These are phyloP conservation scores for Blastocystis sp. DNA, from an alignment of 352 stramenopile genomes.

Conservation along the genomic window DNA sequence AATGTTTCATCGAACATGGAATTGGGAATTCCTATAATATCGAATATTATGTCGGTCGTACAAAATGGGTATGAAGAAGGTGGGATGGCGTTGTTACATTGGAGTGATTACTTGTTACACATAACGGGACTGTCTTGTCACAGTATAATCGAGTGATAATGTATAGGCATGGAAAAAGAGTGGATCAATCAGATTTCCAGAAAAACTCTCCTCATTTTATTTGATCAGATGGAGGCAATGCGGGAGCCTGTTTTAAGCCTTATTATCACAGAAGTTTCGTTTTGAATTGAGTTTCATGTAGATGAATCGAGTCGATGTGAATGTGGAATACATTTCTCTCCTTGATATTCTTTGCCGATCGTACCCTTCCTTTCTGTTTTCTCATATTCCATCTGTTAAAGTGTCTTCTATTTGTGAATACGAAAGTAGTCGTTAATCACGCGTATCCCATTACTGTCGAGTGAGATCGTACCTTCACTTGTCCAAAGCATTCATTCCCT, in stretches of 20 bases:
- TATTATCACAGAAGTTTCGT: background rate
- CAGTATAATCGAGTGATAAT: background rate
- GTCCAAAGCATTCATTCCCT: conserved; percentile 17
- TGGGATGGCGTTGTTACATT: background rate
- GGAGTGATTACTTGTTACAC: background rate
- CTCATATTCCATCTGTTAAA: background rate
- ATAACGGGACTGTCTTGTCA: background rate
- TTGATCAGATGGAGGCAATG: background rate
- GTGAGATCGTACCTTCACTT: background rate
- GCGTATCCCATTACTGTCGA: conserved; percentile 9
- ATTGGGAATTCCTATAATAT: no score
- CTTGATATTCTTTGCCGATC: background rate
- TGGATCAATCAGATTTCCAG: background rate
- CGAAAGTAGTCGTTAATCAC: background rate
- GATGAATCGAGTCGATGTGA: background rate
- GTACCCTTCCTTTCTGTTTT: conserved; percentile 24
- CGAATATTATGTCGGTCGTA: background rate
- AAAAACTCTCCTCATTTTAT: background rate
- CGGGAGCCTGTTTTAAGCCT: background rate
- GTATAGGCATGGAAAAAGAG: background rate
- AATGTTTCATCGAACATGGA: background rate
- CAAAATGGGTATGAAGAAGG: conserved; percentile 1
- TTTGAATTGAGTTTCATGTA: background rate
- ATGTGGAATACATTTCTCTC: background rate
- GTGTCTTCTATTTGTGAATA: background rate